Evolutionary conservation across 2,329 filamentous ascomycete genomes (phyloP), one percentile per base, ranked within the genome.

Genomic region (Plectosphaerella sp.): DNA sequence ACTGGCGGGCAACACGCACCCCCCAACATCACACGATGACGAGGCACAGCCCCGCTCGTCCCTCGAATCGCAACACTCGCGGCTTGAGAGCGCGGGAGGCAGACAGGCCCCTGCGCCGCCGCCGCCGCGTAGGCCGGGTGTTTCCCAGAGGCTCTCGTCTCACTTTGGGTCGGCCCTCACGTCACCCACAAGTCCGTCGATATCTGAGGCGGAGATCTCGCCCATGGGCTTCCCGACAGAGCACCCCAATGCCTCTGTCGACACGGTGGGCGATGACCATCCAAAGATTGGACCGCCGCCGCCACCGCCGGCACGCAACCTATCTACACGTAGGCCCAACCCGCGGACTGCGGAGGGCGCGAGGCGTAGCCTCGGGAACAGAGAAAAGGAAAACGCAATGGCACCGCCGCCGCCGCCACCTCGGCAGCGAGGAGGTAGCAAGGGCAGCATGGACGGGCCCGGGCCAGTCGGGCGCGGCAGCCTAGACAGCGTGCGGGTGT

Each of bases 341-440:
- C 56, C 62, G 5, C 63, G 66, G 48, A 72, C 72, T 49, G 59
- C 74, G 16, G 75, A 78, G 12, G 65, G 62, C 18, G 58, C 64
- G 1, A 55, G 56, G 18, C 54, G 50, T 9, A 45, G 41, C 41
- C n/a, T 22, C 22, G 49, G 46, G 14, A 25, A 11, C 28, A 53
- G 36, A 25, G 54, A 48, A 24, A 54, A 53, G 22, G 50, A 57
- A 18, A 54, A 47, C 6, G 42, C 52, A 12, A 48, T 63, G 12
- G 73, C 72, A 3, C 78, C 78, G 4, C 78, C 79, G 0, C 79
- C 79, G 5, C 79, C 77, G 16, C 73, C 72, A 0, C 69, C 72
- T 3, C 65, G 79, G 46, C 69, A 72, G 37, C 68, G 77, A 43
- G 76, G 75, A 3, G 72, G 70, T 52, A 80, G 77, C 54, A 72